Evolutionary conservation across 208 protist species (phyloP), one percentile per base, ranked within the genome.

Genomic region (Acanthamoeba castellanii): DNA sequence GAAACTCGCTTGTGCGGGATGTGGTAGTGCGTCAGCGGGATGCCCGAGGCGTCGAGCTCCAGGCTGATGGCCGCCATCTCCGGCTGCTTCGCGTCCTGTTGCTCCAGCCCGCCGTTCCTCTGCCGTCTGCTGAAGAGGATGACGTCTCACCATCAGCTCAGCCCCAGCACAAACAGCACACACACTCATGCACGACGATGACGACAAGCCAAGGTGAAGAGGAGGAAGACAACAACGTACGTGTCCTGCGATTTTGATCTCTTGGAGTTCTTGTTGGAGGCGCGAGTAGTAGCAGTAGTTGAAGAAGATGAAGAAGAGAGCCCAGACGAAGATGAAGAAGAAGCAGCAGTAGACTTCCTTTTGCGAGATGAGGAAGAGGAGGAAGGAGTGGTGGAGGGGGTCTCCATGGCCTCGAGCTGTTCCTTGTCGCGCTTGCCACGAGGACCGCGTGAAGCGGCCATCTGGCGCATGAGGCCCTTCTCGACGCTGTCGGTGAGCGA

Each of bases 401-500:
- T 25, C 45, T 89, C 81, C 81, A 66, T 57, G 27, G 55, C 55
- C 81, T 89, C 50, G 30, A 42, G 45, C 45, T 57, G 27, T 6
- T 64, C 55, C 27, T 59, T 50, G 25, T 89, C 81, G 18, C 55
- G 45, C 34, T 59, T 50, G 22, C 18, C 81, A 25, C 81, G 81
- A 16, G 81, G 47, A 42, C 45, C 55, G 42, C 55, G 81, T 8
- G 81, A 66, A 9, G 81, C 81, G 25, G 81, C 81, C 45, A 52
- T 55, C 45, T 89, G 82, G 82, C 52, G 47, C 47, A 89, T 14
- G 47, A 78, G 1, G 78, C 88, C 88, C 88, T 50, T 93, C 47
- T 93, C 59, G 20, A 93, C 88, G 47, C 88, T 93, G 2, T 93
- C 88, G 25, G 88, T 93, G 64, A 93, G 88, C 34, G 88, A 45